Evolutionary conservation across 345 rosid genomes (phyloP).

Genomic region (Ricinus communis): DNA sequence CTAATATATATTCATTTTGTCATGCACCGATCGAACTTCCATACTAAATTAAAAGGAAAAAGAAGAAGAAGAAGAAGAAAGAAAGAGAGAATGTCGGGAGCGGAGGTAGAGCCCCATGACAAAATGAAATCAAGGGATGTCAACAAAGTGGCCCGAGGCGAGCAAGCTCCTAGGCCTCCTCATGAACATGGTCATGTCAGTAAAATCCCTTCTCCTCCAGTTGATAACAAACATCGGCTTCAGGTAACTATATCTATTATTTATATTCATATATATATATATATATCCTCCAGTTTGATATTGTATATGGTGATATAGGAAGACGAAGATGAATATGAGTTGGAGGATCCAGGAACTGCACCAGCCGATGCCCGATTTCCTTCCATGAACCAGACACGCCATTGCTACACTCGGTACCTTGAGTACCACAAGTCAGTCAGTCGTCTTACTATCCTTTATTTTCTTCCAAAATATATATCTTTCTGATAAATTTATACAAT

Average conservation of each 20-base stretch:
- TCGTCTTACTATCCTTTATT: no score
- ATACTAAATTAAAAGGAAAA: no score
- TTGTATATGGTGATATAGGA: neutral
- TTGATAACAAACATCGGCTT: neutral
- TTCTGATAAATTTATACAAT: no score
- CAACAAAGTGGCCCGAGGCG: constrained; percentile 42
- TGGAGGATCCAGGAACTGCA: constrained; percentile 13
- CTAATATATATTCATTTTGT: no score
- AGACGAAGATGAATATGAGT: neutral
- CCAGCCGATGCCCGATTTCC: constrained; percentile 21
- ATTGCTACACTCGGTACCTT: constrained; percentile 34
- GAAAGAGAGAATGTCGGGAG: constrained; percentile 24
- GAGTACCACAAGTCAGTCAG: constrained; percentile 33
- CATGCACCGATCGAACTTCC: no score
- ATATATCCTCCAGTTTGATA: neutral
- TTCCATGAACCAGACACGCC: constrained; percentile 25
- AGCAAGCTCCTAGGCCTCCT: constrained; percentile 50
- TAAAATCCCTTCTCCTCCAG: neutral
- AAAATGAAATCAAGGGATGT: constrained; percentile 57
- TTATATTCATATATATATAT: neutral
- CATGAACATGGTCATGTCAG: constrained; percentile 31
- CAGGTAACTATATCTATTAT: neutral
- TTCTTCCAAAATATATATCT: no score
- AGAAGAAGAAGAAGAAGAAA: neutral
- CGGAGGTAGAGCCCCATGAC: constrained; percentile 48